phyloP scores from a whole-genome alignment of 1,139 yeast species.

The Kazachstania sp. region DNA sequence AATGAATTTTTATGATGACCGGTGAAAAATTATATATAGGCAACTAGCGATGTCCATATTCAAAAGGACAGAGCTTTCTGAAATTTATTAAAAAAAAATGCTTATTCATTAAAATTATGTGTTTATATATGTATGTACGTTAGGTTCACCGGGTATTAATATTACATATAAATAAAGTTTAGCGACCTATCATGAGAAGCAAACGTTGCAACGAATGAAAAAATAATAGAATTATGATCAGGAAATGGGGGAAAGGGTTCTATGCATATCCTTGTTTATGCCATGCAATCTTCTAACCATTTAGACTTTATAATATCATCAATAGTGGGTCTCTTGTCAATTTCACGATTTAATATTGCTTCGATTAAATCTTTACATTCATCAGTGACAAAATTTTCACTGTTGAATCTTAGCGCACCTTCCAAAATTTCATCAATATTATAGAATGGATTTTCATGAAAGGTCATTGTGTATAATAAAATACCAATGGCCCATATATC shows the following conservation, averaged over 20 bases:
- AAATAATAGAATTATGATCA: background rate
- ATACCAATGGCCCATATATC: slow-evolving; percentile 97
- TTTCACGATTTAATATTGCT: slow-evolving; percentile 56
- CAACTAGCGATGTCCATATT: too few relatives aligned
- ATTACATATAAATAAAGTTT: too few relatives aligned
- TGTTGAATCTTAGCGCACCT: slow-evolving; percentile 68
- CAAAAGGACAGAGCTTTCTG: too few relatives aligned
- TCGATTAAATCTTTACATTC: slow-evolving; percentile 51
- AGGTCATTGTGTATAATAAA: slow-evolving; percentile 76
- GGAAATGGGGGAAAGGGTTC: background rate
- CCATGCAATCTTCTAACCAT: slow-evolving; percentile 43
- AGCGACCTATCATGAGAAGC: too few relatives aligned
- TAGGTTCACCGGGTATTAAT: too few relatives aligned
- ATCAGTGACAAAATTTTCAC: slow-evolving; percentile 42
- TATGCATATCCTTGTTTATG: background rate
- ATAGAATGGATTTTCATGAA: slow-evolving; percentile 91
- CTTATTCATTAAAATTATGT: too few relatives aligned
- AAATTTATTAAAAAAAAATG: too few relatives aligned
- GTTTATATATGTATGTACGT: too few relatives aligned
- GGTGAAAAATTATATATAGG: too few relatives aligned
- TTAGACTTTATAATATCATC: slow-evolving; percentile 56
- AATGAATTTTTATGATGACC: too few relatives aligned
- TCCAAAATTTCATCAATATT: slow-evolving; percentile 93
- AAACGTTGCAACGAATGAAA: too few relatives aligned
- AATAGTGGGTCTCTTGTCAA: slow-evolving; percentile 61